A percentile compares a stretch with the other conserved stretches of the same genome.
Evolutionary conservation across 768 basidiomycete species (phyloP).

Genomic region (Coprinopsis strossmayeri): DNA sequence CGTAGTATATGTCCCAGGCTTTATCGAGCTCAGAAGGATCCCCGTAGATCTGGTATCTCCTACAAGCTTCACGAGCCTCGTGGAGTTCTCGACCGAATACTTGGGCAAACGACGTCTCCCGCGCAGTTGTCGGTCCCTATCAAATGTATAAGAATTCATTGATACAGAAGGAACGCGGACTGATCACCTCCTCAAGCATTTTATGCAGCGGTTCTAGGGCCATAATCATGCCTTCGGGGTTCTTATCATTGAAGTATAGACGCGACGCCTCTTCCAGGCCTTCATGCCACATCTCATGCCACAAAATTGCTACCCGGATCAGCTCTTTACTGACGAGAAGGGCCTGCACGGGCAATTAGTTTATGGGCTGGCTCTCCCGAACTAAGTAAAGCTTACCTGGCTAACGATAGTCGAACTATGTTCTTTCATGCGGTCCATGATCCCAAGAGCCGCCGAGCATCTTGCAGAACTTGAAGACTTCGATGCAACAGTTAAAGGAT

Average conservation of each 20-base stretch:
- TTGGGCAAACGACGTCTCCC: slow-evolving; percentile 93
- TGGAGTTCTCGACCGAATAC: slow-evolving; percentile 88
- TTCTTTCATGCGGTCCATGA: slow-evolving; percentile 92
- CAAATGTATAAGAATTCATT: slow-evolving; percentile 4
- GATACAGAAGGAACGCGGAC: not conserved
- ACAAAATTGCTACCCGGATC: slow-evolving; percentile 94
- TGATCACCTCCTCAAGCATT: slow-evolving; percentile 70
- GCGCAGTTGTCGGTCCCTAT: slow-evolving; percentile 88
- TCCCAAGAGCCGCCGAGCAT: slow-evolving; percentile 72
- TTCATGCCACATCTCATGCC: slow-evolving; percentile 99
- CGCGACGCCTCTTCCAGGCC: slow-evolving; percentile 96
- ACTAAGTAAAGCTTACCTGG: slow-evolving; percentile 51
- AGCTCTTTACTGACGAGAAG: slow-evolving; percentile 83
- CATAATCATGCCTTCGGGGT: slow-evolving; percentile 95
- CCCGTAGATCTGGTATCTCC: slow-evolving; percentile 77
- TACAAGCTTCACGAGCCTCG: slow-evolving; percentile 88
- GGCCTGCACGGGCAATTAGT: too few relatives aligned
- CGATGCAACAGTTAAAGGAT: slow-evolving; percentile 91
- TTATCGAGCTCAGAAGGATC: slow-evolving; percentile 89
- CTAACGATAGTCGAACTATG: slow-evolving; percentile 84
- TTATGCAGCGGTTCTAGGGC: slow-evolving; percentile 90
- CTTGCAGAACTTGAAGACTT: slow-evolving; percentile 86
- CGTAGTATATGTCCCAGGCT: slow-evolving; percentile 99
- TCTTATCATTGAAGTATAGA: slow-evolving; percentile 93
- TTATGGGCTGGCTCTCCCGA: too few relatives aligned